These are phyloP conservation scores for Quercus cerris DNA, from an alignment of 306 rosid genomes.

Conservation along the genomic window DNA sequence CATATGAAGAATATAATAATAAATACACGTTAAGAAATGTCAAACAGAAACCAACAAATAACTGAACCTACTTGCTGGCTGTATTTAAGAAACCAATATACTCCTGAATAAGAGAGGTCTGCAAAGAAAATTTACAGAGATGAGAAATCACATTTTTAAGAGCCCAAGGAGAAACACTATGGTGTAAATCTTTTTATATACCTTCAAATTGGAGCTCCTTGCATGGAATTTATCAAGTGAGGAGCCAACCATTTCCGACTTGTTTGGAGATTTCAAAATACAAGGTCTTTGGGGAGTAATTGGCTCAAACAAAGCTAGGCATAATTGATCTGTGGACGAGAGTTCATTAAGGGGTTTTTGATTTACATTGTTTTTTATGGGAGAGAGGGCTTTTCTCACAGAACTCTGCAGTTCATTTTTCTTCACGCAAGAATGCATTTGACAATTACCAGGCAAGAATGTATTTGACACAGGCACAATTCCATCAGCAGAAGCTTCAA, in stretches of 20 bases:
- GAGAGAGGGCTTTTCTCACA: constrained; percentile 64
- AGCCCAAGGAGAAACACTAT: background rate
- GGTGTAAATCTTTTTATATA: background rate
- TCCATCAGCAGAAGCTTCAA: constrained; percentile 23
- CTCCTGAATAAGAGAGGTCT: constrained; percentile 67
- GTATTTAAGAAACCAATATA: constrained; percentile 75
- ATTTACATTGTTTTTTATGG: constrained; percentile 46
- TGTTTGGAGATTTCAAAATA: constrained; percentile 23
- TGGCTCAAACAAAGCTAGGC: constrained; percentile 19
- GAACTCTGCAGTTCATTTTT: constrained; percentile 39
- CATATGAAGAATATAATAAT: background rate
- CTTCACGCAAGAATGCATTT: constrained; percentile 20
- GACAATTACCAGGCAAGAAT: constrained; percentile 38
- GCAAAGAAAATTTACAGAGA: constrained; percentile 16
- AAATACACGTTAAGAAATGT: background rate
- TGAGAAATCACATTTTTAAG: constrained; percentile 21
- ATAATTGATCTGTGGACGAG: constrained; percentile 14
- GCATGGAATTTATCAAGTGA: constrained; percentile 70
- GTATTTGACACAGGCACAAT: constrained; percentile 25
- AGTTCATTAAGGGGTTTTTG: constrained; percentile 23
- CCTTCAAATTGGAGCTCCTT: constrained; percentile 63
- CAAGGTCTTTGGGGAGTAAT: constrained; percentile 45
- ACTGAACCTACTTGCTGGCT: constrained; percentile 67
- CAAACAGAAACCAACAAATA: background rate
- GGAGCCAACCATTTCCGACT: constrained; percentile 36